phyloP scores from a whole-genome alignment of 257 asterid genomes.

The Perilla frutescens region DNA sequence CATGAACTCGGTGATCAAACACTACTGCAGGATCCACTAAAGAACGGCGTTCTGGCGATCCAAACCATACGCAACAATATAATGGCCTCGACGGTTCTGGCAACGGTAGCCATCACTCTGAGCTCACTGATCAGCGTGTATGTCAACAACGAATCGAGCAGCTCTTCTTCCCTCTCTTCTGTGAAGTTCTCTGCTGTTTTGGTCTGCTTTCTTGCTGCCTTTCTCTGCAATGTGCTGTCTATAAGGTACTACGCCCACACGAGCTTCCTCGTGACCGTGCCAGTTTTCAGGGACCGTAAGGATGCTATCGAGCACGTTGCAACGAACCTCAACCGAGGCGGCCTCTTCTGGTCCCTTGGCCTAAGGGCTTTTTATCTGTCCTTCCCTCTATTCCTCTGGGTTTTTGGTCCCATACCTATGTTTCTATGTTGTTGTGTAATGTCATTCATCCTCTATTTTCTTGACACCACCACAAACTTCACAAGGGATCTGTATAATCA shows the following conservation, averaged over 20 bases:
- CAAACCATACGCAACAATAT: slow-evolving; percentile 91
- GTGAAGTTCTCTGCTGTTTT: slow-evolving; percentile 68
- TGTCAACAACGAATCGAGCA: slow-evolving; percentile 60
- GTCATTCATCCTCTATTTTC: slow-evolving; percentile 64
- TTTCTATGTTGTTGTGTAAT: slow-evolving; percentile 62
- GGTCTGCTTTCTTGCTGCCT: slow-evolving; percentile 82
- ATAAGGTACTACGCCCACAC: slow-evolving; percentile 83
- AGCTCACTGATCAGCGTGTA: slow-evolving; percentile 89
- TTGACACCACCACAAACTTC: slow-evolving; percentile 72
- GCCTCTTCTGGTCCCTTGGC: slow-evolving; percentile 85
- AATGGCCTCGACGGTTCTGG: slow-evolving; percentile 93
- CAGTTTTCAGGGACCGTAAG: slow-evolving; percentile 49
- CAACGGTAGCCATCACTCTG: slow-evolving; percentile 82
- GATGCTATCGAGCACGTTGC: slow-evolving; percentile 73
- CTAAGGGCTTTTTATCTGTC: slow-evolving; percentile 80
- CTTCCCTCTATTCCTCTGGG: slow-evolving; percentile 81
- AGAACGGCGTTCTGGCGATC: slow-evolving; percentile 79
- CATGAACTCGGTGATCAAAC: neutral
- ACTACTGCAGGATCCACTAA: slow-evolving; percentile 71
- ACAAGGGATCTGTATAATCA: slow-evolving; percentile 58
- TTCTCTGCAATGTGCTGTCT: slow-evolving; percentile 74
- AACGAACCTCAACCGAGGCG: slow-evolving; percentile 63
- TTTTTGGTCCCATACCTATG: slow-evolving; percentile 83
- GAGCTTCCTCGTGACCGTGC: slow-evolving; percentile 78
- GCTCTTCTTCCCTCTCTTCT: slow-evolving; percentile 52